Evolutionary conservation across 768 basidiomycete species (phyloP).

Genomic region (Lactarius sp.): DNA sequence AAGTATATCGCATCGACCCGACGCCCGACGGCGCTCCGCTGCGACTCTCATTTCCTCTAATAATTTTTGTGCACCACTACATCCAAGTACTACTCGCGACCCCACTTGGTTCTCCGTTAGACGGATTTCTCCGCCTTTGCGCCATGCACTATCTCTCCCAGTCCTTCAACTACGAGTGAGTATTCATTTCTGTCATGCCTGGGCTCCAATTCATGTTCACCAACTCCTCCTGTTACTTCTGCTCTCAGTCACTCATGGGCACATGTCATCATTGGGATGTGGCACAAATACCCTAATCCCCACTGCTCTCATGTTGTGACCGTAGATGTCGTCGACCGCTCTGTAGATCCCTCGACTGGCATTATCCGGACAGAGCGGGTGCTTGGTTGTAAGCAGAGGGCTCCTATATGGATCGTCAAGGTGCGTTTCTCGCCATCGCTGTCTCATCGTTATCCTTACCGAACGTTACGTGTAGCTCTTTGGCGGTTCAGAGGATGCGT

Average conservation of each 20-base stretch:
- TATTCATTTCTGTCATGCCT: constrained; percentile 22
- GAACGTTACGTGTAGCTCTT: constrained; percentile 52
- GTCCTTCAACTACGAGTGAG: constrained; percentile 79
- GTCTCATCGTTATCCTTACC: constrained; percentile 1
- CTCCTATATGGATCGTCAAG: constrained; percentile 90
- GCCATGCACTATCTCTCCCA: constrained; percentile 86
- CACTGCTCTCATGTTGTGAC: constrained; percentile 86
- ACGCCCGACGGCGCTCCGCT: neutral
- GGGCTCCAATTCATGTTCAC: constrained; percentile 15
- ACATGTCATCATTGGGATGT: constrained; percentile 89
- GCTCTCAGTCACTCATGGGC: constrained; percentile 77
- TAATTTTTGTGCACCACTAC: neutral
- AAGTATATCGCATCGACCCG: no score
- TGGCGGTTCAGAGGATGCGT: constrained; percentile 91
- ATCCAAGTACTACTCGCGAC: neutral
- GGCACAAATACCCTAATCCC: constrained; percentile 95
- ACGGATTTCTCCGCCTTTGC: neutral
- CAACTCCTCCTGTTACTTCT: constrained; percentile 12
- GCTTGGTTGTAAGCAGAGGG: constrained; percentile 86
- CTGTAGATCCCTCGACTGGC: constrained; percentile 77
- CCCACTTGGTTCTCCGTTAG: constrained; percentile 3
- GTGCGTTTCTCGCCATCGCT: constrained; percentile 40
- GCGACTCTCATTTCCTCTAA: neutral
- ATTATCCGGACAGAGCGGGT: constrained; percentile 89
- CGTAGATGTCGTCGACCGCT: constrained; percentile 81